phyloP scores from a whole-genome alignment of 2,329 filamentous ascomycete genomes.

The Penicillium sp. region DNA sequence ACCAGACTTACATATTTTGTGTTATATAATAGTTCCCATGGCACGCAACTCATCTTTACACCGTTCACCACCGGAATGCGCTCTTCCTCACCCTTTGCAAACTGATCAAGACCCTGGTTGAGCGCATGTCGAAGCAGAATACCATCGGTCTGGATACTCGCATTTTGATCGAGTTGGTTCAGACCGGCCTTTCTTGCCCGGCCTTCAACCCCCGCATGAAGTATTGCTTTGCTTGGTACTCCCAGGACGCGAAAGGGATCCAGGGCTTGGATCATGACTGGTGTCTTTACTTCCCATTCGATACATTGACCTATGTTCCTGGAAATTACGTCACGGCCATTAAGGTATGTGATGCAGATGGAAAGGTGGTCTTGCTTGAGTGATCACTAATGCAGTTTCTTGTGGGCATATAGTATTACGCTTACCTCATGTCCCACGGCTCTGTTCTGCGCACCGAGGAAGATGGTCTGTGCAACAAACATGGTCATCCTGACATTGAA shows the following conservation, averaged over 20 bases:
- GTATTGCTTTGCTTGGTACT: constrained; percentile 23
- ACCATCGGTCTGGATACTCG: constrained; percentile 42
- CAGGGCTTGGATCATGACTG: neutral
- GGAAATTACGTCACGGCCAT: constrained; percentile 22
- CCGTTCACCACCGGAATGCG: constrained; percentile 47
- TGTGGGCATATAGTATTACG: constrained; percentile 7
- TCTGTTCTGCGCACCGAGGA: neutral
- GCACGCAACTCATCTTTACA: constrained; percentile 47
- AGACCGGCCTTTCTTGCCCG: constrained; percentile 43
- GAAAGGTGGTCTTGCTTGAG: neutral
- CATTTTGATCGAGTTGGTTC: constrained; percentile 41
- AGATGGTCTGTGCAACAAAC: neutral
- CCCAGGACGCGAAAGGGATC: neutral
- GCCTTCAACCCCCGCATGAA: constrained; percentile 48
- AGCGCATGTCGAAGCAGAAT: constrained; percentile 53
- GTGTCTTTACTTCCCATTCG: constrained; percentile 38
- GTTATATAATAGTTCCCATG: constrained; percentile 49
- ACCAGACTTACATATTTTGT: constrained; percentile 4
- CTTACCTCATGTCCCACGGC: constrained; percentile 6
- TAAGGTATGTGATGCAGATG: constrained; percentile 25
- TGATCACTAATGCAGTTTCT: constrained; percentile 1
- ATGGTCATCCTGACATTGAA: neutral
- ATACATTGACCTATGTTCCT: constrained; percentile 33
- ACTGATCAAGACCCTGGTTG: constrained; percentile 69
- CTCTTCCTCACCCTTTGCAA: constrained; percentile 47